phyloP scores from a whole-genome alignment of 179 eudicot genomes.

The Heliamphora pulchella region DNA sequence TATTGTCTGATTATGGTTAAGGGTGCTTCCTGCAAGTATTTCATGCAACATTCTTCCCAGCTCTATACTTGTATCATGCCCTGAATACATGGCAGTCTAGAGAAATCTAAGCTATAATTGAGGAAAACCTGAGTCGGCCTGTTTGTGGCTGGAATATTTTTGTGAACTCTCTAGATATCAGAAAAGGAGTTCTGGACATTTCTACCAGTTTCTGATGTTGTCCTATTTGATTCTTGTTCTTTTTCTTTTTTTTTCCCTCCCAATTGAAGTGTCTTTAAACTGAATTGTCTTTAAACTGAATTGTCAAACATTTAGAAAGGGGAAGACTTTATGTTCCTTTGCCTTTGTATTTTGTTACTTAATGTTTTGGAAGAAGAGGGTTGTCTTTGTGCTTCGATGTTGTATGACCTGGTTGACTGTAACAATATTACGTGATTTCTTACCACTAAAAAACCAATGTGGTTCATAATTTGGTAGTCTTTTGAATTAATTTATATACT shows the following conservation, averaged over 20 bases:
- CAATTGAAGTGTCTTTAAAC: background rate
- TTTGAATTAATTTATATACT: background rate
- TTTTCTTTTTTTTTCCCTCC: too few species aligned
- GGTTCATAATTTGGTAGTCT: background rate
- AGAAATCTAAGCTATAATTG: background rate
- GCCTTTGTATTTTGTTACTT: slow-evolving; percentile 1
- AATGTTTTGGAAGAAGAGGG: background rate
- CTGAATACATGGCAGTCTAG: background rate
- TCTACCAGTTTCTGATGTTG: background rate
- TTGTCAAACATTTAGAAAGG: background rate
- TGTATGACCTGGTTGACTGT: background rate
- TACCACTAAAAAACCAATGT: background rate
- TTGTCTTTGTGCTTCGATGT: background rate
- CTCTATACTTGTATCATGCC: background rate
- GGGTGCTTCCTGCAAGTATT: background rate
- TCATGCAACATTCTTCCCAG: background rate
- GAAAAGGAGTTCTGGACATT: background rate
- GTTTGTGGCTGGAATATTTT: background rate
- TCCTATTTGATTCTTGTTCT: background rate
- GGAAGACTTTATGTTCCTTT: background rate
- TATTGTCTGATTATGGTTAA: background rate
- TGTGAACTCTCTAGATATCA: background rate
- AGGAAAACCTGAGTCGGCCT: background rate
- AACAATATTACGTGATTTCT: background rate
- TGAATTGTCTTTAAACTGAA: too few species aligned